These are phyloP conservation scores for Fusarium phyllophilum DNA, from an alignment of 2,329 filamentous ascomycete genomes.

Conservation along the genomic window DNA sequence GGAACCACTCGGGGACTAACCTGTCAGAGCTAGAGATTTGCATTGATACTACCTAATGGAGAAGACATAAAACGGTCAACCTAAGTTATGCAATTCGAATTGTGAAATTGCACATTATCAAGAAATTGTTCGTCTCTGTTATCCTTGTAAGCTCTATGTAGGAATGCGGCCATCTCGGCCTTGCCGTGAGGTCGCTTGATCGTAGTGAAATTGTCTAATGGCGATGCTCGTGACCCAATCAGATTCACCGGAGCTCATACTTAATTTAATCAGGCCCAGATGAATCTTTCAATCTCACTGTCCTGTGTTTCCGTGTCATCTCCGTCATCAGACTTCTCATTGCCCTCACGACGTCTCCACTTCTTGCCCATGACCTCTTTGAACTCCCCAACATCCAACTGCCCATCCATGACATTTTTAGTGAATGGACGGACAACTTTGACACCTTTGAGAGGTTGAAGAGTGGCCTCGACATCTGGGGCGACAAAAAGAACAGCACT, in stretches of 20 bases:
- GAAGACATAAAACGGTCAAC: neutral
- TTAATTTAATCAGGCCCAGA: neutral
- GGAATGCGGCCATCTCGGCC: neutral
- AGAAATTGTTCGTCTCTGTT: neutral
- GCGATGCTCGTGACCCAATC: neutral
- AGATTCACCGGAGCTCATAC: neutral
- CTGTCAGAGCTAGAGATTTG: constrained; percentile 1
- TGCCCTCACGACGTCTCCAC: neutral
- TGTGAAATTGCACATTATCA: neutral
- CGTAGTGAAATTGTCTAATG: neutral
- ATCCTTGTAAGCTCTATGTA: neutral
- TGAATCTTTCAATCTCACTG: neutral
- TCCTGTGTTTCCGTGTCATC: neutral
- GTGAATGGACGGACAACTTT: neutral
- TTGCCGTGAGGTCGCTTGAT: neutral
- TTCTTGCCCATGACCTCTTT: constrained; percentile 2
- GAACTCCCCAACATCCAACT: neutral
- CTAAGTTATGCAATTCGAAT: neutral
- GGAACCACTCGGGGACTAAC: neutral
- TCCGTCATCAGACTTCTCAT: neutral
- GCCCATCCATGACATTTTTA: neutral
- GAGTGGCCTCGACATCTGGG: neutral
- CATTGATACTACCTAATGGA: neutral
- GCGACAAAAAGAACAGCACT: neutral
- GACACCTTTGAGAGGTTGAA: neutral